Percentiles rank a stretch among this genome's conserved stretches.
These are phyloP conservation scores for Aphanoascus verrucosus DNA, from an alignment of 2,329 filamentous ascomycete genomes.

Conservation along the genomic window DNA sequence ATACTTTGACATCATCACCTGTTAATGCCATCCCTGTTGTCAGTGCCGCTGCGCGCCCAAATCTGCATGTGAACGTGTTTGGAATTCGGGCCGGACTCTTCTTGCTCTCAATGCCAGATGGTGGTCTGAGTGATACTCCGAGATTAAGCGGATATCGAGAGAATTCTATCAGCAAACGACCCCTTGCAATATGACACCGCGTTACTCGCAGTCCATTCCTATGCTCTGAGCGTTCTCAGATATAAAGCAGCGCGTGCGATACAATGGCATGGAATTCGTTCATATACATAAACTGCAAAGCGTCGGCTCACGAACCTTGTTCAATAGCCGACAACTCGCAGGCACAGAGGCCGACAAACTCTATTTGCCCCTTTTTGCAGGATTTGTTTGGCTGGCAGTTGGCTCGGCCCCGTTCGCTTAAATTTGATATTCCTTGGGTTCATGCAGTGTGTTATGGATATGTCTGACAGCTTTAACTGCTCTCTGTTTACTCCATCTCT, in stretches of 20 bases:
- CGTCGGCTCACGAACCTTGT: conserved; percentile 3
- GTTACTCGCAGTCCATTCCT: not conserved
- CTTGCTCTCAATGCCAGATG: not conserved
- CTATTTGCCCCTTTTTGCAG: not conserved
- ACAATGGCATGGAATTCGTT: no score
- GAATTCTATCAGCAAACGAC: not conserved
- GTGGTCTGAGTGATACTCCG: not conserved
- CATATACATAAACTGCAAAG: not conserved
- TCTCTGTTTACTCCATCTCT: not conserved
- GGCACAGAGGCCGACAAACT: conserved; percentile 5
- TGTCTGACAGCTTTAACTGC: not conserved
- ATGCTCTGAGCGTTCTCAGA: not conserved
- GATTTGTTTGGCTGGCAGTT: not conserved
- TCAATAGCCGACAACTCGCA: conserved; percentile 9
- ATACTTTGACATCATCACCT: conserved; percentile 7
- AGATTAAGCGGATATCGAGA: conserved; percentile 5
- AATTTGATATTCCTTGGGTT: conserved; percentile 4
- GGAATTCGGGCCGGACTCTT: conserved; percentile 6
- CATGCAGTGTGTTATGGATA: conserved; percentile 5
- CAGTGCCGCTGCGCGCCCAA: not conserved
- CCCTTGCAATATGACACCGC: not conserved
- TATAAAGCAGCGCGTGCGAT: not conserved
- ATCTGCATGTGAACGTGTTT: conserved; percentile 8
- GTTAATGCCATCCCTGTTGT: not conserved
- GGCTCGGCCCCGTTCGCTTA: not conserved